Conservation (phyloP, 164 flowering plant species). For the Chimonanthus praecox region DNA sequence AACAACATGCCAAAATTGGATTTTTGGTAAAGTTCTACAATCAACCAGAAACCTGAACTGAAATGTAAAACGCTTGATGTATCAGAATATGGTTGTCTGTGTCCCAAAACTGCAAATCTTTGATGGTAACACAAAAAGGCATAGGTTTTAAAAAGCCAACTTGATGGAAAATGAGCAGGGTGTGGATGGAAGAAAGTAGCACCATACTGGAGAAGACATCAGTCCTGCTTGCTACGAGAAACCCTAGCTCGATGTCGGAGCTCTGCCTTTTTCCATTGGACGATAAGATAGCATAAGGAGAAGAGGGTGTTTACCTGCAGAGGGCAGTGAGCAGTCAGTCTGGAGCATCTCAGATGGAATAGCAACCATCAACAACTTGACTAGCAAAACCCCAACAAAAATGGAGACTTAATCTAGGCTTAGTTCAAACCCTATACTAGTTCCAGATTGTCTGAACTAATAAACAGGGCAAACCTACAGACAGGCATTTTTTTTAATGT, state of each 20-base stretch:
- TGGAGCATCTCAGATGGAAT: not conserved
- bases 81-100: no score
- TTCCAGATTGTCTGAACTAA: no score
- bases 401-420: not conserved
- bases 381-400: not conserved
- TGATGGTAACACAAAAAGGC: no score
- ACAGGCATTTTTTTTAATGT: no score
- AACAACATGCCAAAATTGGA: no score
- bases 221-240: constrained; percentile 57
- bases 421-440: not conserved
- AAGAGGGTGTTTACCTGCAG: constrained; percentile 77
- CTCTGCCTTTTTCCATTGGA: constrained; percentile 87
- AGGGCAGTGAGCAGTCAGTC: constrained; percentile 1
- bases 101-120: no score
- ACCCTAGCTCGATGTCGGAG: constrained; percentile 77
- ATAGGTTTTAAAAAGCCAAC: no score
- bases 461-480: no score
- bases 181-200: not conserved
- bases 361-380: not conserved
- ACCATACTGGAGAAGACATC: constrained; percentile 2
- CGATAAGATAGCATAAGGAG: constrained; percentile 59
- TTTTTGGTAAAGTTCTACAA: no score
- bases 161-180: not conserved
- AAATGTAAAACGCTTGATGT: no score
- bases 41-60: no score